phyloP scores from a whole-genome alignment of 352 stramenopile species.

The Thalassiosira delicatula region DNA sequence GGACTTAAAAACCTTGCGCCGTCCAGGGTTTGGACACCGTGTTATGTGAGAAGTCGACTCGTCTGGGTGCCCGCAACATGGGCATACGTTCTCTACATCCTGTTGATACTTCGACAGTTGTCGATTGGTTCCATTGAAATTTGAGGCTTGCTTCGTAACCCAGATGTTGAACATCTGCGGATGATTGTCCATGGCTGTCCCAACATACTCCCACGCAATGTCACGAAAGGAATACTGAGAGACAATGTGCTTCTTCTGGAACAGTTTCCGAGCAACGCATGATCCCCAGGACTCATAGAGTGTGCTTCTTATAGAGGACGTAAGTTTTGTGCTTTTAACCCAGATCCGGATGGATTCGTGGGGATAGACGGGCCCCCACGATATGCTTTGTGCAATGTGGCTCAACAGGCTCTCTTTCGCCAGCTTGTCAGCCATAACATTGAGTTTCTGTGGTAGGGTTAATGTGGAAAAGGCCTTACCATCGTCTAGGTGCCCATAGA shows the following conservation, averaged over 20 bases:
- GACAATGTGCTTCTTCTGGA: neutral
- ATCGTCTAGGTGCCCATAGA: slow-evolving; percentile 28
- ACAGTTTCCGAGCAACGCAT: neutral
- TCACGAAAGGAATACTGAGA: neutral
- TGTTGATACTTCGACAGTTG: neutral
- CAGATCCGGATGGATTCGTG: neutral
- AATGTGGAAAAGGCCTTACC: neutral
- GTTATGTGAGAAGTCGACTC: slow-evolving; percentile 3
- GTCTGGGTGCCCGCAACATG: neutral
- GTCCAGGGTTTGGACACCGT: neutral
- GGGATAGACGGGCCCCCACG: neutral
- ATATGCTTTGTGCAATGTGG: neutral
- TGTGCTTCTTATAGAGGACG: neutral
- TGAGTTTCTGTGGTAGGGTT: slow-evolving; percentile 17
- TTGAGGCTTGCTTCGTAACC: slow-evolving; percentile 16
- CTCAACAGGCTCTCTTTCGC: slow-evolving; percentile 9
- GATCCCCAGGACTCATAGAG: slow-evolving; percentile 4
- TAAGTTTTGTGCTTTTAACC: neutral
- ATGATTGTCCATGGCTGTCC: neutral
- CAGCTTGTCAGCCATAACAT: slow-evolving; percentile 15
- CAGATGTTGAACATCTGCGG: slow-evolving; percentile 18
- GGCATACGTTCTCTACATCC: neutral
- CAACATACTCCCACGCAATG: neutral
- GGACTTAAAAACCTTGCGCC: neutral
- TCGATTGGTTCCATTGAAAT: slow-evolving; percentile 4